phyloP scores from a whole-genome alignment of 2,329 filamentous ascomycete species.

The Lachnellula cervina region DNA sequence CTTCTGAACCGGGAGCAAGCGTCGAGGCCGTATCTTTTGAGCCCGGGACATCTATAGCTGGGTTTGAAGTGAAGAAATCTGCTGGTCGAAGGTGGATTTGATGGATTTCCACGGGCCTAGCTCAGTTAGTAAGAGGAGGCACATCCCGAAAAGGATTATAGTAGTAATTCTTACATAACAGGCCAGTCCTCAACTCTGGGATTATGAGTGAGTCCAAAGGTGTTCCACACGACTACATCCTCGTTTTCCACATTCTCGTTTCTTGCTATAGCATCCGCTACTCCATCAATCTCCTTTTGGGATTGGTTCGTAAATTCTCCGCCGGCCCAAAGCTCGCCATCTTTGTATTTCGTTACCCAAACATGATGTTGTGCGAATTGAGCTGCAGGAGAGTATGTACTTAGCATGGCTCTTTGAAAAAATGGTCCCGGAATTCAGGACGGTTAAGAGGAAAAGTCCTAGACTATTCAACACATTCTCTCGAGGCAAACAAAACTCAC shows the following conservation, averaged over 20 bases:
- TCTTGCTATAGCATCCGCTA: constrained; percentile 69
- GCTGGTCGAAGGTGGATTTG: constrained; percentile 61
- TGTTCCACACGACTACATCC: constrained; percentile 87
- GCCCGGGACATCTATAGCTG: constrained; percentile 58
- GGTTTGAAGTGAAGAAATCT: constrained; percentile 54
- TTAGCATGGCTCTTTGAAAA: no score
- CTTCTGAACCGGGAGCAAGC: constrained; percentile 9
- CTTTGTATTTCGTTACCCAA: constrained; percentile 80
- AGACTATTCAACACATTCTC: no score
- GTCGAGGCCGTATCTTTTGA: constrained; percentile 44
- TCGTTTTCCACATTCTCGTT: constrained; percentile 86
- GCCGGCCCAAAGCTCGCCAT: constrained; percentile 32
- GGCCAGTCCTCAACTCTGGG: constrained; percentile 85
- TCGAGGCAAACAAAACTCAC: constrained; percentile 61
- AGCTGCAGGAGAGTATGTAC: no score
- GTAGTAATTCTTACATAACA: constrained; percentile 53
- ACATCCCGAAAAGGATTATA: no score
- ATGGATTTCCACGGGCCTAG: constrained; percentile 67
- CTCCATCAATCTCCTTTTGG: constrained; percentile 18
- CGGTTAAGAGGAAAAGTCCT: no score
- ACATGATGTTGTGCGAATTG: constrained; percentile 60
- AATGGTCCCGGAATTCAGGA: no score
- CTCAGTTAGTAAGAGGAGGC: no score
- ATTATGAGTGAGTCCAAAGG: constrained; percentile 83
- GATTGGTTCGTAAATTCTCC: constrained; percentile 34